These are phyloP conservation scores for Fusarium sp. DNA, from an alignment of 2,329 filamentous ascomycete species.

Conservation along the genomic window DNA sequence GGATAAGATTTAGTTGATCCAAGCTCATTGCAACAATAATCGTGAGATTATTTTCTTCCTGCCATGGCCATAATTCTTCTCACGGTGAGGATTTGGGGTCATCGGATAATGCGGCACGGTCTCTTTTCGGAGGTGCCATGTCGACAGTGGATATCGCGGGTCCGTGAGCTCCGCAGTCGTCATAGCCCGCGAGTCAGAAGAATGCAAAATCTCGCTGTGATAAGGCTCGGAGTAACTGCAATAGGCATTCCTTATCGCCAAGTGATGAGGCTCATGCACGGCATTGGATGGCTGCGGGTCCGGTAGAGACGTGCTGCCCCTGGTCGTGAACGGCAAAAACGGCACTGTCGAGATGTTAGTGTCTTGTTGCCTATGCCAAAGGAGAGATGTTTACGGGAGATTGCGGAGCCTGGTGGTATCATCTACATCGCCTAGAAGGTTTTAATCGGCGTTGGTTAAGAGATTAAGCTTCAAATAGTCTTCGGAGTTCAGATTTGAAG, in stretches of 20 bases:
- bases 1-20: constrained; percentile 9
- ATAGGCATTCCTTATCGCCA: not conserved
- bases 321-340: not conserved
- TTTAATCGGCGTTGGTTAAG: not conserved
- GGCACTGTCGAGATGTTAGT: not conserved
- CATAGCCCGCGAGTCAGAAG: constrained; percentile 13
- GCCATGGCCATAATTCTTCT: not conserved
- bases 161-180: not conserved
- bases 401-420: not conserved
- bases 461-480: not conserved
- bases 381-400: not conserved
- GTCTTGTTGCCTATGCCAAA: not conserved
- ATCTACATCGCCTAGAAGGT: not conserved
- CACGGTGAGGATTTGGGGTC: not conserved
- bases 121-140: constrained; percentile 21
- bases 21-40: not conserved
- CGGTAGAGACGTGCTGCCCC: not conserved
- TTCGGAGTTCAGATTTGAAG: not conserved
- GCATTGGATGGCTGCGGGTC: not conserved
- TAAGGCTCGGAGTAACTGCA: not conserved
- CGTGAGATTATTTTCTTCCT: not conserved
- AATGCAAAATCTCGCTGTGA: not conserved
- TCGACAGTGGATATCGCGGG: constrained; percentile 4
- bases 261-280: constrained; percentile 1
- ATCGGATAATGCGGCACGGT: constrained; percentile 32